Evolutionary conservation across 1,284 basidiomycete species (phyloP).

Genomic region (Bondarzewia mesenterica): DNA sequence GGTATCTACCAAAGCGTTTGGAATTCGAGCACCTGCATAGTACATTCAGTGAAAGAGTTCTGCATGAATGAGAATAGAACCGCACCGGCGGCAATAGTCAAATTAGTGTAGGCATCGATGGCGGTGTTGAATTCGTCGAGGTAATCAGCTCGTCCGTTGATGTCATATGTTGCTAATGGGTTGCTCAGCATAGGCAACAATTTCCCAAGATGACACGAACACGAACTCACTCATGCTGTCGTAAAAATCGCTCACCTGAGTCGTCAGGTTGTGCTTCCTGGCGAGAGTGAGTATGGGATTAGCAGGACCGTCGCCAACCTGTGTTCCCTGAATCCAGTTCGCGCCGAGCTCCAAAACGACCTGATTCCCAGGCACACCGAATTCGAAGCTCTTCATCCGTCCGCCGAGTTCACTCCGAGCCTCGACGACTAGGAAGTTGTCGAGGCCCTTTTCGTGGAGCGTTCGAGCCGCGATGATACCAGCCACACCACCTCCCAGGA

Average conservation of each 20-base stretch:
- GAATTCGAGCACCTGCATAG: slow-evolving; percentile 31
- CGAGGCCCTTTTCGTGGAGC: slow-evolving; percentile 45
- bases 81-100: slow-evolving; percentile 35
- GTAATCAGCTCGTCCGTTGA: slow-evolving; percentile 39
- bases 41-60: not conserved
- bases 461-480: slow-evolving; percentile 61
- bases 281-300: slow-evolving; percentile 61
- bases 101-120: slow-evolving; percentile 29
- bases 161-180: slow-evolving; percentile 41
- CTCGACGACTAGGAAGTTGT: slow-evolving; percentile 57
- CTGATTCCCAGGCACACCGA: slow-evolving; percentile 30
- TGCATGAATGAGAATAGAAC: not conserved
- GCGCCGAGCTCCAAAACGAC: slow-evolving; percentile 53
- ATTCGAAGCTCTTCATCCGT: slow-evolving; percentile 39
- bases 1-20: slow-evolving; percentile 33
- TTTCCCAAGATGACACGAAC: not conserved
- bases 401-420: slow-evolving; percentile 54
- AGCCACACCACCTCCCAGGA: slow-evolving; percentile 58
- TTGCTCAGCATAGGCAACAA: too few species aligned
- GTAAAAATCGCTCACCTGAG: slow-evolving; percentile 37
- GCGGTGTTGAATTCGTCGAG: slow-evolving; percentile 34
- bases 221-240: slow-evolving; percentile 38
- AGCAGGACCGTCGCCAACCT: slow-evolving; percentile 36
- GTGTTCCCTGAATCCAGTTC: slow-evolving; percentile 69
- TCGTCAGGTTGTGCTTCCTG: slow-evolving; percentile 45